Evolutionary conservation across 2,329 filamentous ascomycete species (phyloP).

Genomic region (Alternaria longipes): DNA sequence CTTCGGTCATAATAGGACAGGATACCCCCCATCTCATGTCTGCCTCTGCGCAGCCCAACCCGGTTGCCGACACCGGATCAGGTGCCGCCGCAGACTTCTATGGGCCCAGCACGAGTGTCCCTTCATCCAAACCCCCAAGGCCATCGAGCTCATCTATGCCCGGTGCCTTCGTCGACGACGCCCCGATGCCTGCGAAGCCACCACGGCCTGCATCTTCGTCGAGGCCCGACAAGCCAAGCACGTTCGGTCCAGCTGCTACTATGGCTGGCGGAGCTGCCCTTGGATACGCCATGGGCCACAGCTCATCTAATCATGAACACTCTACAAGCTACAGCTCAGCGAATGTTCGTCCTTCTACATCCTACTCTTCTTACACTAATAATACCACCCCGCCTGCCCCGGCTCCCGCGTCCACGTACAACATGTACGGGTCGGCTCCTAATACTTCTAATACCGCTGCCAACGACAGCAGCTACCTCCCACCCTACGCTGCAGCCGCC

Average conservation of each 20-base stretch:
- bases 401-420: constrained; percentile 18
- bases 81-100: constrained; percentile 69
- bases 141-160: constrained; percentile 45
- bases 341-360: constrained; percentile 37
- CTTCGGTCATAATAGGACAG: constrained; percentile 63
- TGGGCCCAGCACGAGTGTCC: constrained; percentile 35
- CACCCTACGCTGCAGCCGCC: constrained; percentile 37
- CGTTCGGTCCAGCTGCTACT: constrained; percentile 49
- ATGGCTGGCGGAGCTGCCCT: constrained; percentile 54
- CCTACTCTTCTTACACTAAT: constrained; percentile 37
- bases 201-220: constrained; percentile 36
- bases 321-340: constrained; percentile 35
- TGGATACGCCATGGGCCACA: constrained; percentile 52
- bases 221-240: constrained; percentile 42
- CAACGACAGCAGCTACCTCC: constrained; percentile 44
- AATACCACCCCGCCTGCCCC: constrained; percentile 26
- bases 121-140: constrained; percentile 48
- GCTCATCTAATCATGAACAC: constrained; percentile 41
- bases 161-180: constrained; percentile 48
- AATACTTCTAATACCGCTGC: constrained; percentile 39
- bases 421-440: constrained; percentile 42
- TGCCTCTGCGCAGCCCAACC: constrained; percentile 61
- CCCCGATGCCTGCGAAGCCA: constrained; percentile 42
- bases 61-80: constrained; percentile 67
- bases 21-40: constrained; percentile 65